Percentiles rank a stretch among this genome's conserved stretches.
Conservation (phyloP, 768 basidiomycete genomes). For the Phaffia australis region DNA sequence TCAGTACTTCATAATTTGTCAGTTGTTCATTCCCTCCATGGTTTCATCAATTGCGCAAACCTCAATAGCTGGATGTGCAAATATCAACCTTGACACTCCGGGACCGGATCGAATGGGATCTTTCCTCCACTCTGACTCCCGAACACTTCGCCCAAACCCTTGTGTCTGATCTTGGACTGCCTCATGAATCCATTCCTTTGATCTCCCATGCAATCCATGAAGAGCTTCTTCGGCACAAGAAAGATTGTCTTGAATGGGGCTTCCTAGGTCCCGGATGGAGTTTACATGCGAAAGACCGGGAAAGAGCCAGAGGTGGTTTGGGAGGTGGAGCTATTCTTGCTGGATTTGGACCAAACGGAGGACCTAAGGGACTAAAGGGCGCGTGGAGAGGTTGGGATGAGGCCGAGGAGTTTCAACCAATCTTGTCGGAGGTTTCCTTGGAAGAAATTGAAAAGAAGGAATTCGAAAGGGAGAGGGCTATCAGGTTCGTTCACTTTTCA, state of each 20-base stretch:
- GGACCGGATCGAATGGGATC: slow-evolving; percentile 98
- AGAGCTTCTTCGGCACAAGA: slow-evolving; percentile 88
- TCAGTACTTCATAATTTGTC: neutral
- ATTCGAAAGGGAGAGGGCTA: slow-evolving; percentile 73
- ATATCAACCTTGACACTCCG: slow-evolving; percentile 80
- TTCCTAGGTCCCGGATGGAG: slow-evolving; percentile 54
- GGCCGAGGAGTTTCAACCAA: slow-evolving; percentile 77
- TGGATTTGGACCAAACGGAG: slow-evolving; percentile 39
- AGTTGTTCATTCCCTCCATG: neutral
- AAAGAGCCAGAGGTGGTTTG: slow-evolving; percentile 25
- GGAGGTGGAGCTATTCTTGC: slow-evolving; percentile 23
- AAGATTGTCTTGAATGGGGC: slow-evolving; percentile 88
- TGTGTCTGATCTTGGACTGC: slow-evolving; percentile 73
- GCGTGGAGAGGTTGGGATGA: slow-evolving; percentile 96
- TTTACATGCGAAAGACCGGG: slow-evolving; percentile 31
- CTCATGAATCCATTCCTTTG: slow-evolving; percentile 76
- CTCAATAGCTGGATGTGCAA: slow-evolving; percentile 84
- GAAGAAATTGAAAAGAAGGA: slow-evolving; percentile 90
- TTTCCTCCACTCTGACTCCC: slow-evolving; percentile 75
- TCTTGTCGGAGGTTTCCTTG: slow-evolving; percentile 69
- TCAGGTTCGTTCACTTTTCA: slow-evolving; percentile 4
- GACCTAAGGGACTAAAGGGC: slow-evolving; percentile 63
- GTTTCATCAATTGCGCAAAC: slow-evolving; percentile 4
- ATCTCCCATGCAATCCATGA: slow-evolving; percentile 90
- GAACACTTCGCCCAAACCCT: slow-evolving; percentile 70